These are phyloP conservation scores for Austropuccinia psidii DNA, from an alignment of 1,284 basidiomycete genomes.

Conservation along the genomic window DNA sequence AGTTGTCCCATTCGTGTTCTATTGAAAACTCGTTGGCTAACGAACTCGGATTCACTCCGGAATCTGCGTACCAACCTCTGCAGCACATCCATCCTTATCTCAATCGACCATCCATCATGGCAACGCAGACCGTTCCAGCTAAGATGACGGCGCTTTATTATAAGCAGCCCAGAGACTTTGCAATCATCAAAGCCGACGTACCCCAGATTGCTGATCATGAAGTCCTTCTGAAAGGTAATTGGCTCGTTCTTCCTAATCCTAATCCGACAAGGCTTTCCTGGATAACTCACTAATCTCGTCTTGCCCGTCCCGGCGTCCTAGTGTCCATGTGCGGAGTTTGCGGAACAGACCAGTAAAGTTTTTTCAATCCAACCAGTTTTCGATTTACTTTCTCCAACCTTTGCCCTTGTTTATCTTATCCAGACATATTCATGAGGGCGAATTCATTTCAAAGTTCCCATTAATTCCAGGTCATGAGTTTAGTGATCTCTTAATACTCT, in stretches of 20 bases:
- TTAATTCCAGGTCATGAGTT: constrained; percentile 67
- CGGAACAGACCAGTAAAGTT: constrained; percentile 28
- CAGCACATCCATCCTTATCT: too few relatives aligned
- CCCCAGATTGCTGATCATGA: constrained; percentile 60
- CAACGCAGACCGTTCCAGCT: not conserved
- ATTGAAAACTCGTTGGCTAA: too few relatives aligned
- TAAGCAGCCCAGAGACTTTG: constrained; percentile 57
- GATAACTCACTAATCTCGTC: not conserved
- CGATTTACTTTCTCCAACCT: not conserved
- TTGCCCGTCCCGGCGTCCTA: not conserved
- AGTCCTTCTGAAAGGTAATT: constrained; percentile 61
- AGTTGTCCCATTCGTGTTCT: too few relatives aligned
- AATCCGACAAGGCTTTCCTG: not conserved
- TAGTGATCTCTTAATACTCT: not conserved
- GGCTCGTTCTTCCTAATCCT: not conserved
- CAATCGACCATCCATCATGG: not conserved
- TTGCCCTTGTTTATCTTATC: not conserved
- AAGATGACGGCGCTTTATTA: constrained; percentile 35
- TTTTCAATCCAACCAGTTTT: not conserved
- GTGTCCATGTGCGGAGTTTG: constrained; percentile 33
- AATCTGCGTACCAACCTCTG: too few relatives aligned
- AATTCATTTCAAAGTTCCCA: constrained; percentile 69
- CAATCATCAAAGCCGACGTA: constrained; percentile 58
- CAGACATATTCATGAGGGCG: constrained; percentile 66
- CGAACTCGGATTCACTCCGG: too few relatives aligned